phyloP scores from a whole-genome alignment of 78 protist genomes.

The Dictyostelium discoideum region dicty_2.7 NC_007091.3:1300001-1300500 shows the following conservation, averaged over 20 bases:
- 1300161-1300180: not conserved
- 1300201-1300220: not conserved
- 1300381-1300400: not conserved
- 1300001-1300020: not conserved
- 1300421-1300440: not conserved
- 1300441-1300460: not conserved
- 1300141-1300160: not conserved
- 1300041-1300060: conserved; percentile 42
- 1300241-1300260: not conserved
- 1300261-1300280: not conserved
- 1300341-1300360: not conserved
- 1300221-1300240: not conserved
- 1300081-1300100: not conserved
- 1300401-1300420: not conserved
- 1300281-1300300: not conserved
- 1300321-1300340: not conserved
- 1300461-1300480: not conserved
- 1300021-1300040: not conserved
- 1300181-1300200: not conserved
- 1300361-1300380: not conserved
- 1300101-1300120: not conserved
- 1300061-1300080: conserved; percentile 52
- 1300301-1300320: not conserved
- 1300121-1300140: not conserved
- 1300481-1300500: conserved; percentile 12